Percentiles rank a stretch among this genome's conserved stretches.
Evolutionary conservation across 73 alveolate species (phyloP).

Genomic region (Effrenium voratum): DNA sequence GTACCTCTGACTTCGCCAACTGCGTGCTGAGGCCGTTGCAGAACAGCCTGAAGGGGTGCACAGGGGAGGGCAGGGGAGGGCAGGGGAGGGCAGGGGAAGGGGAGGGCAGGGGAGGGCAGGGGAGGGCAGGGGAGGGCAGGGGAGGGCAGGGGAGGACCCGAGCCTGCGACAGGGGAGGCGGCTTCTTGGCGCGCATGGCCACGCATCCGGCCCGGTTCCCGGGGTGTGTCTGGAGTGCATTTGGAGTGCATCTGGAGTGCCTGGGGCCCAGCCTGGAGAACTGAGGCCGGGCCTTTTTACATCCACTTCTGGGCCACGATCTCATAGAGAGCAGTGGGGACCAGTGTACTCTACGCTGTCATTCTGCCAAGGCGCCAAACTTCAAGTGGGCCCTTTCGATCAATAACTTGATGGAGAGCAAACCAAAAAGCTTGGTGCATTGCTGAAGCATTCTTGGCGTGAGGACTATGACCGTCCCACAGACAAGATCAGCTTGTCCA

Average conservation of each 20-base stretch:
- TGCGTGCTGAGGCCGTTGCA: constrained; percentile 73
- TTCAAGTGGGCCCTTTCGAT: constrained; percentile 94
- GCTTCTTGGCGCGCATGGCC: constrained; percentile 87
- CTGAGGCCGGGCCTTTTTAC: constrained; percentile 92
- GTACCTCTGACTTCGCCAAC: no score
- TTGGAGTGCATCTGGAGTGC: no score
- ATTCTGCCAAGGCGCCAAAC: constrained; percentile 53
- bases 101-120: not conserved
- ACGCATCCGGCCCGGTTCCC: constrained; percentile 35
- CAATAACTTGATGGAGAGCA: constrained; percentile 54
- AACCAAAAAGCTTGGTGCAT: not conserved
- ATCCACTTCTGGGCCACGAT: constrained; percentile 80
- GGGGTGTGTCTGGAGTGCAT: not conserved
- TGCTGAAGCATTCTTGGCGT: not conserved
- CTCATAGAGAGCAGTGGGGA: not conserved
- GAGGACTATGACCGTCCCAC: constrained; percentile 88
- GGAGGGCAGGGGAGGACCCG: not conserved
- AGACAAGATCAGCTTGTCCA: constrained; percentile 75
- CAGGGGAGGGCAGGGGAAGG: not conserved
- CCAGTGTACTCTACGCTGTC: not conserved
- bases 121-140: not conserved
- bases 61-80: not conserved
- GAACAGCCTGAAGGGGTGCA: constrained; percentile 85
- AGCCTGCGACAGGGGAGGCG: constrained; percentile 67
- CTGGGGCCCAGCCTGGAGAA: no score